Evolutionary conservation across 2,329 filamentous ascomycete genomes (phyloP), one percentile per base, ranked within the genome.

Genomic region (Aspergillus fumigatus): DNA sequence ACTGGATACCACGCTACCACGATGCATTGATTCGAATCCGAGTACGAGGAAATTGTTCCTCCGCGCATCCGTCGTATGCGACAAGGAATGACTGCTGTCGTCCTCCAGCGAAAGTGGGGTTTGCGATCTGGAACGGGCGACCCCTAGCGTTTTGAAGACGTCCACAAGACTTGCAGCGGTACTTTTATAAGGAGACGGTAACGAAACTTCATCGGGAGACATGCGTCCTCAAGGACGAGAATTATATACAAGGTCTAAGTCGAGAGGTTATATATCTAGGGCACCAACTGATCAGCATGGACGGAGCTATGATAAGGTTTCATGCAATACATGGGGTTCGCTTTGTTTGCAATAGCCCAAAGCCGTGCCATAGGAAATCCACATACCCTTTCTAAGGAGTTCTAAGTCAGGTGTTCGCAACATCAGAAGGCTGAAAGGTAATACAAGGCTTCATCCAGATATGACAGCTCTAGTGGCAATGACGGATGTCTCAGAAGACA

Each of bases 101-200:
- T 71, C 70, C 43, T 65, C 65, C 41, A 65, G 53, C 29, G 71
- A 72, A 23, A 73, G 61, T 6, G 72, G 69, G 9, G 73, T 74
- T 53, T 70, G 67, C 26, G 71, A 73, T 67, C 74, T 75, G 7
- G 73, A 67, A 56, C 73, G 72, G 50, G 67, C 66, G 52, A 70
- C 67, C 56, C 70, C 71, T 76, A 77, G 53, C 43, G 73, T 74
- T 61, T 75, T 75, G 61, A 76, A 75, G 40, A 77, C 75, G 70
- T 75, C 73, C 55, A 73, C 72, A 59, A 76, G 72, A 57, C 65
- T 74, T 29, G 72, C 72, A 54, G 73, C 67, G 54, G 73, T 67
- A 48, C 69, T 59, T 62, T 73, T 74, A 56, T 68, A 65, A 57
- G 71, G 67, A 29, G 70, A 67, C 52, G 67, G 62, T 58, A 67